Evolutionary conservation across 495 filamentous ascomycete species (phyloP).

Genomic region (Neurospora sp.): DNA sequence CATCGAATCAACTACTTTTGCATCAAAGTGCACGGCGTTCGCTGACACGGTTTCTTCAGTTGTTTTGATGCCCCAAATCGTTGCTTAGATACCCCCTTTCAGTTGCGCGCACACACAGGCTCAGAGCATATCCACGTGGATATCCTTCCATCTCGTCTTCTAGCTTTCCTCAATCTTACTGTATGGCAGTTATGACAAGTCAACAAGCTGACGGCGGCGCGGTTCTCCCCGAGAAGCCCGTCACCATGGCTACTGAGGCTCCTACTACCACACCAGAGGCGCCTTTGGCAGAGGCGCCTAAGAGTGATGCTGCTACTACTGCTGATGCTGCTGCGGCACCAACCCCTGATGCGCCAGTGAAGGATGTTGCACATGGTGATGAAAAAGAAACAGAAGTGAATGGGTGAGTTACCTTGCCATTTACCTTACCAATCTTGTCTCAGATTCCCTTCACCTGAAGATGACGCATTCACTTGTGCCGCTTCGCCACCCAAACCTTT

Average conservation of each 20-base stretch:
- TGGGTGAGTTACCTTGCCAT: constrained; percentile 17
- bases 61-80: background rate
- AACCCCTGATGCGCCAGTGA: constrained; percentile 19
- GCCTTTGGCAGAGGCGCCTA: background rate
- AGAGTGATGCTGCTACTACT: background rate
- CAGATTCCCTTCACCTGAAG: background rate
- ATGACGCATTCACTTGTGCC: background rate
- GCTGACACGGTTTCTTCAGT: background rate
- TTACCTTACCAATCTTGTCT: background rate
- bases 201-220: constrained; percentile 30
- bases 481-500: background rate
- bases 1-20: background rate
- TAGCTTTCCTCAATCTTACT: constrained; percentile 7
- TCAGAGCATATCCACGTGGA: background rate
- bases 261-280: background rate
- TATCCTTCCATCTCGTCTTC: constrained; percentile 21
- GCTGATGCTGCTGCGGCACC: background rate
- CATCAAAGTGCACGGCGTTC: background rate
- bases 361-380: constrained; percentile 23
- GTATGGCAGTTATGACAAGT: constrained; percentile 49
- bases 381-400: constrained; percentile 11
- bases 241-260: constrained; percentile 30
- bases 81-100: background rate
- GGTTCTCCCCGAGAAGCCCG: constrained; percentile 37
- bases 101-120: background rate